Evolutionary conservation across 1,139 yeast species (phyloP), one percentile per base, ranked within the genome.

Genomic region (Sugiyamaella grinbergsii): DNA sequence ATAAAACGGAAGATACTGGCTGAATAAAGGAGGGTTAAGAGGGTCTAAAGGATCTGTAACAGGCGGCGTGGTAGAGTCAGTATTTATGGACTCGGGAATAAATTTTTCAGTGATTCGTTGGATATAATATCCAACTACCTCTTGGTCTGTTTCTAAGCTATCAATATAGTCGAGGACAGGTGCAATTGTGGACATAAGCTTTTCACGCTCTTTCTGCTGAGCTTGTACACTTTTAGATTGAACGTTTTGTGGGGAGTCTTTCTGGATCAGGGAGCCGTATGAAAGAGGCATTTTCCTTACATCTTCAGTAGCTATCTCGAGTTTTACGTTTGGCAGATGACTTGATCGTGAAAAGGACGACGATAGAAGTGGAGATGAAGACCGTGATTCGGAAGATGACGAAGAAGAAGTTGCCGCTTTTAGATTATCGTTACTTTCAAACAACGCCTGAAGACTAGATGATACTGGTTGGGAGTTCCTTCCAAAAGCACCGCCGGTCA

Each of bases 131-230:
- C 58, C 57, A 15, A 57, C 42, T 4, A 68, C 58, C 34, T 62
- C 63, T 15, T 52, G 50, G 52, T 67, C 69, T 1, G 68, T 58
- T 5, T 54, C 55, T 29, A 67, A 36, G 6, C 45, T 29, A n/a
- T 59, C 51, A 23, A 68, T 61, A 41, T 66, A 62, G 15, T 54
- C 54, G 29, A 63, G 38, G 0, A 66, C 59, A 0, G 65, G 63
- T 29, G 42, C 39, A 7, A 60, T 32, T 13, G 19, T 23, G 8
- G 32, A 23, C 7, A 39, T 5, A 15, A 36, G 43, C 31, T 52
- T 51, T 41, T 54, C 26, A 28, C 33, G 39, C 46, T 39, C 50
- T 33, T 38, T 47, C 46, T 31, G 38, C 26, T 26, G 42, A 24
- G 32, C 23, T 11, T 36, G 45, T 50, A 45, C 4, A n/a, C 36